Percentiles rank a stretch among this genome's conserved stretches.
Conservation (phyloP, 1,139 yeast species). For the Sugiyamaella xylanicola region DNA sequence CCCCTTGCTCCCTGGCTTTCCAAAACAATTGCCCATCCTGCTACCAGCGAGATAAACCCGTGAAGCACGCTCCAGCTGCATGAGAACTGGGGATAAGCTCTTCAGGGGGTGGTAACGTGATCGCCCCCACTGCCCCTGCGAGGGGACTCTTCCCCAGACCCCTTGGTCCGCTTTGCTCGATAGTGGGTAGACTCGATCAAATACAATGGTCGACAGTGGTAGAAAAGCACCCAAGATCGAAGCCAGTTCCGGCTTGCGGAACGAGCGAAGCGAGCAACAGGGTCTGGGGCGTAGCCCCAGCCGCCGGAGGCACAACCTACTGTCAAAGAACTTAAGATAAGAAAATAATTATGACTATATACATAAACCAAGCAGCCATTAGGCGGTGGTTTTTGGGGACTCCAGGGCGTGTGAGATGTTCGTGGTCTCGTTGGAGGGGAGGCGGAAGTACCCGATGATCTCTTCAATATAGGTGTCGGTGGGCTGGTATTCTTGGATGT, state of each 20-base stretch:
- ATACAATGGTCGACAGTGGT: no score
- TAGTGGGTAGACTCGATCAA: no score
- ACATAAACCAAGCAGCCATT: neutral
- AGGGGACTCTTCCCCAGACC: no score
- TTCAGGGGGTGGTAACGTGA: neutral
- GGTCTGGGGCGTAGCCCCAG: neutral
- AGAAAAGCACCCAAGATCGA: no score
- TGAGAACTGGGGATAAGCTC: neutral
- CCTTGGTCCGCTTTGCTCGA: no score
- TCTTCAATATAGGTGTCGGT: constrained; percentile 5
- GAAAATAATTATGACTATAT: constrained; percentile 1
- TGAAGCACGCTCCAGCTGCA: neutral
- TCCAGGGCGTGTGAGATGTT: constrained; percentile 19
- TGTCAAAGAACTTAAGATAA: no score
- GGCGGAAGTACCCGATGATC: constrained; percentile 20
- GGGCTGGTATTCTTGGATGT: constrained; percentile 14
- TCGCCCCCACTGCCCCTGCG: no score
- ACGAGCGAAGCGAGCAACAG: neutral
- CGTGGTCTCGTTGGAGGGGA: constrained; percentile 20
- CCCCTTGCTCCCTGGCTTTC: constrained; percentile 17
- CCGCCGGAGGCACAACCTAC: neutral
- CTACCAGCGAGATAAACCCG: neutral
- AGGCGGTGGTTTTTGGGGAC: neutral
- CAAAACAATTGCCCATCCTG: constrained; percentile 18
- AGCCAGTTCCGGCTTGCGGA: no score